Percentiles rank a stretch among this genome's conserved stretches.
Conservation (phyloP, 805 yeast species). For the Saccharomyces eubayanus region DNA sequence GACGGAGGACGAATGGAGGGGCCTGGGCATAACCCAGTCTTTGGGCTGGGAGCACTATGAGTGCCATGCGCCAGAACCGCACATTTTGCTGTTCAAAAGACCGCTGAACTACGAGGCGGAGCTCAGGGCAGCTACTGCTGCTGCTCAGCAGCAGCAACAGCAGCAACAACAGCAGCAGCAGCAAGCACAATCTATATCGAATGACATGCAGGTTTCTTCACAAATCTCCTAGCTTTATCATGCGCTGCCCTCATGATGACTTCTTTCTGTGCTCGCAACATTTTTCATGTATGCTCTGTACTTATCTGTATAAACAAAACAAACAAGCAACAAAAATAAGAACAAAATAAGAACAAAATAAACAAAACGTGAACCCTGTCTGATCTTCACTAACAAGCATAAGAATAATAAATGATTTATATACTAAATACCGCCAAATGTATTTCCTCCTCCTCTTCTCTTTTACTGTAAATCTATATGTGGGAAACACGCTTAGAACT, state of each 20-base stretch:
- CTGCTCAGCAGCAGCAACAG: slow-evolving; percentile 21
- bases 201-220: not conserved
- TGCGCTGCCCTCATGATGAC: not conserved
- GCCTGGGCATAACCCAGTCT: slow-evolving; percentile 93
- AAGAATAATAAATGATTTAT: not conserved
- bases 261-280: not conserved
- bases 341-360: not conserved
- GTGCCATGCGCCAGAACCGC: slow-evolving; percentile 98
- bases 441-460: not conserved
- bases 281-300: not conserved
- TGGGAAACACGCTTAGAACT: not conserved
- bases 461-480: not conserved
- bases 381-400: not conserved
- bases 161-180: slow-evolving; percentile 15
- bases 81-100: slow-evolving; percentile 79
- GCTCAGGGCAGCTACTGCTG: slow-evolving; percentile 27
- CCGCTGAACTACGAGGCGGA: slow-evolving; percentile 46
- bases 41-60: slow-evolving; percentile 98
- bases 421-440: not conserved
- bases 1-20: slow-evolving; percentile 97
- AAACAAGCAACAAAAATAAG: not conserved
- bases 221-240: not conserved
- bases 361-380: not conserved
- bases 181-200: slow-evolving; percentile 5
- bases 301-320: not conserved